Evolutionary conservation across 257 asterid species (phyloP).

Genomic region (Pogostemon cablin): DNA sequence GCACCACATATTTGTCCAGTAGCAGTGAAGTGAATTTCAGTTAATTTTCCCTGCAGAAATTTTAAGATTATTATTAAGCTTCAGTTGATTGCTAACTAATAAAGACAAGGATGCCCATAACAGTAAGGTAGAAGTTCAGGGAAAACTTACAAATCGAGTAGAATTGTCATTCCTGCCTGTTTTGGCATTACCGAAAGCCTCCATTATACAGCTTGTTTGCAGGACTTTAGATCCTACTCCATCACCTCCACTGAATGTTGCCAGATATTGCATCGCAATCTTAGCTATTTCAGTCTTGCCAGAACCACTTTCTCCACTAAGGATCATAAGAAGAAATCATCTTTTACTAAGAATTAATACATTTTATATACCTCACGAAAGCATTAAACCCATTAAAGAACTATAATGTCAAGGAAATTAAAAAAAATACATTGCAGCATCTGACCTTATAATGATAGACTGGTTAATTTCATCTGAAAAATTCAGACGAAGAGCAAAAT

Average conservation of each 20-base stretch:
- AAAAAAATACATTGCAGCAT: slow-evolving; percentile 22
- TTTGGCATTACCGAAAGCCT: slow-evolving; percentile 99
- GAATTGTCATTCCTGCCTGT: slow-evolving; percentile 79
- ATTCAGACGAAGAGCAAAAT: slow-evolving; percentile 30
- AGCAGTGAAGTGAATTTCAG: slow-evolving; percentile 74
- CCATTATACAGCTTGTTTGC: slow-evolving; percentile 79
- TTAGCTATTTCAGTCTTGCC: slow-evolving; percentile 99
- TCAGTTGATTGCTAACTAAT: slow-evolving; percentile 30
- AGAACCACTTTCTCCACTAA: slow-evolving; percentile 96
- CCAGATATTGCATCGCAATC: slow-evolving; percentile 87
- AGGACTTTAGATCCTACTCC: slow-evolving; percentile 74
- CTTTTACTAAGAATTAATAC: slow-evolving; percentile 13
- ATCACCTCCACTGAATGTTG: slow-evolving; percentile 73
- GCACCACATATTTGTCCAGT: slow-evolving; percentile 88
- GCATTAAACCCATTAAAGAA: slow-evolving; percentile 21
- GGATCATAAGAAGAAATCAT: slow-evolving; percentile 33
- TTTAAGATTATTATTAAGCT: slow-evolving; percentile 25
- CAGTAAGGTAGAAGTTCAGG: slow-evolving; percentile 24
- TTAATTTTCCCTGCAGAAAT: slow-evolving; percentile 76
- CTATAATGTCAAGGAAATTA: slow-evolving; percentile 11
- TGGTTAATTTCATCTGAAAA: slow-evolving; percentile 77
- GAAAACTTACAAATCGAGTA: slow-evolving; percentile 86
- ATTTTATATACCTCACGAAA: not conserved
- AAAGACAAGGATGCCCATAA: slow-evolving; percentile 27
- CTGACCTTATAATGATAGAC: slow-evolving; percentile 91